Conservation (phyloP, 768 basidiomycete species). For the Russula sp. region DNA sequence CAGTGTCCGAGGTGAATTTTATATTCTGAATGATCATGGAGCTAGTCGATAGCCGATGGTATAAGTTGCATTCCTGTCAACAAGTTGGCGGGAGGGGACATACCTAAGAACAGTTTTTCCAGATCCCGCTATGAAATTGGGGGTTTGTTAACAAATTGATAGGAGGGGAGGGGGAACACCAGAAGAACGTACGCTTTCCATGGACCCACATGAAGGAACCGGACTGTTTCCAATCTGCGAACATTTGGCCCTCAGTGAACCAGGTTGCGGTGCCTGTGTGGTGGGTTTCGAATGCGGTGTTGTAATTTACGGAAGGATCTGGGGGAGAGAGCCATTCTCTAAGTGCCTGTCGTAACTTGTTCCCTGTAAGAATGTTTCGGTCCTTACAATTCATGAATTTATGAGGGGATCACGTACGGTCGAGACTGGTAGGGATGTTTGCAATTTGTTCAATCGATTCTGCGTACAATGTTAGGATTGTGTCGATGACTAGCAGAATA, state of each 20-base stretch:
- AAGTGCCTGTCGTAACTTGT: neutral
- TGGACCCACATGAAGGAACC: neutral
- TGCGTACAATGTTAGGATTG: neutral
- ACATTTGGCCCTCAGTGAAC: neutral
- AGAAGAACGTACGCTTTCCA: neutral
- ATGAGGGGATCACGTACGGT: neutral
- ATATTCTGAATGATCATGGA: slow-evolving; percentile 1
- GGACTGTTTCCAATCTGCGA: neutral
- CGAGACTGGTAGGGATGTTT: neutral
- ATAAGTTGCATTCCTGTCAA: neutral
- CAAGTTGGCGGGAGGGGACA: neutral
- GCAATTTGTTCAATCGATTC: neutral
- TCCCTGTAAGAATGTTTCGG: neutral
- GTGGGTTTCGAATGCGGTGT: neutral
- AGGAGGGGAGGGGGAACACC: fast-evolving
- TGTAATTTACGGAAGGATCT: neutral
- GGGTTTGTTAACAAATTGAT: neutral
- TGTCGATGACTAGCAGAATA: neutral
- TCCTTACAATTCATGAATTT: no score
- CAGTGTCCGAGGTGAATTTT: neutral
- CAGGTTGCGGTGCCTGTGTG: neutral
- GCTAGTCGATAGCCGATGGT: neutral
- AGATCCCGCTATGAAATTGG: slow-evolving; percentile 3
- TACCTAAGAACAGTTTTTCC: slow-evolving; percentile 6
- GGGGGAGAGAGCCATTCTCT: slow-evolving; percentile 1